Evolutionary conservation across 805 yeast genomes (phyloP), one percentile per base, ranked within the genome.

Genomic region (Cyberlindnera amylophila): DNA sequence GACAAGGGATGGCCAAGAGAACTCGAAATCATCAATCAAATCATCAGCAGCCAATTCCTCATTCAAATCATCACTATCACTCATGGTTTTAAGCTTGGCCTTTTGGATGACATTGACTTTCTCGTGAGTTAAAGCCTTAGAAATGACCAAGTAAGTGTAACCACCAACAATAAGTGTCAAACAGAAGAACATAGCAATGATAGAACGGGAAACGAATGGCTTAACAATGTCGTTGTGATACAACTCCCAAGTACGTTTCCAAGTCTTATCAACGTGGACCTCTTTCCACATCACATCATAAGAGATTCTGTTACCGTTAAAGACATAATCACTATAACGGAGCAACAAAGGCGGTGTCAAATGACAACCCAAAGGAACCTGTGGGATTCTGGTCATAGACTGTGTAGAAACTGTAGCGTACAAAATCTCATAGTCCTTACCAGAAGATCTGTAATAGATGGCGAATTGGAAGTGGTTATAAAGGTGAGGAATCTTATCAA

Each of bases 381-480:
- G 52, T n/a, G 56, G 49, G 27, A 46, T 46, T 47, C 64, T 51
- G 8, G 58, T 47, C 23, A 55, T 24, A 1, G 63, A 57, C 16
- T 57, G 53, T 4, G 56, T 48, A 4, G 57, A 45, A 8, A 61
- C 53, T 5, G 62, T 54, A 1, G 54, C 49, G 24, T 59, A 57
- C n/a, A 57, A 31, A 11, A 61, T 41, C 24, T 57, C 55, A 38
- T 50, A 56, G 6, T 51, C 52, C 18, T 47, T 23, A 2, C 59
- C 62, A 13, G 45, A 14, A 6, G 51, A 36, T 15, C 47, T 48
- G 34, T 58, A 61, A 17, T 56, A 52, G 28, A 61, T 46, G 18
- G 52, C 46, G 19, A 61, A 55, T 36, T 61, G 61, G 54, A 60
- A 61, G 45, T 61, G 65, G 45, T 61, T 61, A 43, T 45, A 60